phyloP scores from a whole-genome alignment of 805 yeast species.

The Kurtzmaniella cleridarum region DNA sequence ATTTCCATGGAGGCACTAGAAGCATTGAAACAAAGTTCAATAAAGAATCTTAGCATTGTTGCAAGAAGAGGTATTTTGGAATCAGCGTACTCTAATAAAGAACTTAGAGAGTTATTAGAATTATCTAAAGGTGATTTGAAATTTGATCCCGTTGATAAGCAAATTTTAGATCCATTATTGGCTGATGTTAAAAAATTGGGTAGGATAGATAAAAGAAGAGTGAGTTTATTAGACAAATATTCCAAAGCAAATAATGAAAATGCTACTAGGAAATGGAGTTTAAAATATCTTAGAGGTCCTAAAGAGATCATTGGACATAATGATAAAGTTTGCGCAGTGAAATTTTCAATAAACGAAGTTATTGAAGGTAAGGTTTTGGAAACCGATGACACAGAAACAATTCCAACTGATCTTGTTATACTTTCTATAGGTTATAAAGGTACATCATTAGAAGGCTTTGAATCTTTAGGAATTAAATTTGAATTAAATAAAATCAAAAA shows the following conservation, averaged over 20 bases:
- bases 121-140: conserved; percentile 46
- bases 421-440: conserved; percentile 83
- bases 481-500: conserved; percentile 26
- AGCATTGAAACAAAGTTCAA: conserved; percentile 44
- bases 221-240: conserved; percentile 58
- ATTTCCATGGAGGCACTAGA: conserved; percentile 58
- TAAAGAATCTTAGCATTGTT: conserved; percentile 64
- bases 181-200: conserved; percentile 22
- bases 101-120: conserved; percentile 77
- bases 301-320: conserved; percentile 38
- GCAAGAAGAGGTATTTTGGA: conserved; percentile 85
- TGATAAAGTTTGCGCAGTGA: conserved; percentile 40
- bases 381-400: conserved; percentile 26
- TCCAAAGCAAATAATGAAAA: conserved; percentile 4
- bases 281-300: conserved; percentile 71
- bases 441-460: conserved; percentile 53
- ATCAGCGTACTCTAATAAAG: conserved; percentile 89
- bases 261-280: conserved; percentile 46
- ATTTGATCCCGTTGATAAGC: conserved; percentile 33
- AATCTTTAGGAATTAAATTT: conserved; percentile 29
- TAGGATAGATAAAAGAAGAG: conserved; percentile 59
- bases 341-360: conserved; percentile 45
- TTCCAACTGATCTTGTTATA: conserved; percentile 62
- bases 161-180: conserved; percentile 21
- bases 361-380: conserved; percentile 27